A percentile compares a stretch with the other conserved stretches of the same genome.
These are phyloP conservation scores for Excoecaria agallocha DNA, from an alignment of 345 rosid genomes.

Conservation along the genomic window DNA sequence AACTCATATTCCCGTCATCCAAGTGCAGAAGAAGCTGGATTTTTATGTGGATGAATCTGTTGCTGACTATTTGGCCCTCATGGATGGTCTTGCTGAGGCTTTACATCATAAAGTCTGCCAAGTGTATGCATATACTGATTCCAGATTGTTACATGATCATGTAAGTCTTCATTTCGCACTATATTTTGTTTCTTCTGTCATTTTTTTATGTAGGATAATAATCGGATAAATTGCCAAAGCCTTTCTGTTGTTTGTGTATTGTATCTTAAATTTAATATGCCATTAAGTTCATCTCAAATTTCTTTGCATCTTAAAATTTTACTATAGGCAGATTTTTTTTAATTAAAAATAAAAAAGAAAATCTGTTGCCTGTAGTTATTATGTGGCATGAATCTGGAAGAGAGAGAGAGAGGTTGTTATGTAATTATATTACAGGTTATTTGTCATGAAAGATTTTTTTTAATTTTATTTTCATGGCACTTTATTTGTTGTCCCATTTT, in stretches of 20 bases:
- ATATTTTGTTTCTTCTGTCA: background rate
- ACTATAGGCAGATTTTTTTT: background rate
- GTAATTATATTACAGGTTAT: background rate
- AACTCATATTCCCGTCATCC: slow-evolving; percentile 48
- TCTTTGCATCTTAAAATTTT: background rate
- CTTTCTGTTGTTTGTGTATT: background rate
- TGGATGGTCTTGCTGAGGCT: slow-evolving; percentile 85
- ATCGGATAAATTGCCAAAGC: background rate
- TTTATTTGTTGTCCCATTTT: background rate
- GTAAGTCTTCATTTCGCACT: slow-evolving; percentile 29
- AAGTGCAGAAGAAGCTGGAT: slow-evolving; percentile 88
- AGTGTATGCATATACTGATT: slow-evolving; percentile 79
- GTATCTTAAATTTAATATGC: background rate
- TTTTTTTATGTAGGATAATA: background rate
- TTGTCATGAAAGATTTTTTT: background rate
- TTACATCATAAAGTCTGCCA: slow-evolving; percentile 48
- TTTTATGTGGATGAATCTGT: slow-evolving; percentile 77
- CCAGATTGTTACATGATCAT: slow-evolving; percentile 63
- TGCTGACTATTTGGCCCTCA: slow-evolving; percentile 75
- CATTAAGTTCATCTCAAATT: background rate
- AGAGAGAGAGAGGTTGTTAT: background rate
- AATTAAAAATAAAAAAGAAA: background rate
- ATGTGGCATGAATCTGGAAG: background rate
- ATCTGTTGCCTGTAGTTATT: background rate
- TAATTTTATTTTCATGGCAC: background rate